A percentile compares a stretch with the other conserved stretches of the same genome.
These are phyloP conservation scores for Paraphysoderma sedebokerense DNA, from an alignment of 371 early-diverging fungal genomes.

Conservation along the genomic window DNA sequence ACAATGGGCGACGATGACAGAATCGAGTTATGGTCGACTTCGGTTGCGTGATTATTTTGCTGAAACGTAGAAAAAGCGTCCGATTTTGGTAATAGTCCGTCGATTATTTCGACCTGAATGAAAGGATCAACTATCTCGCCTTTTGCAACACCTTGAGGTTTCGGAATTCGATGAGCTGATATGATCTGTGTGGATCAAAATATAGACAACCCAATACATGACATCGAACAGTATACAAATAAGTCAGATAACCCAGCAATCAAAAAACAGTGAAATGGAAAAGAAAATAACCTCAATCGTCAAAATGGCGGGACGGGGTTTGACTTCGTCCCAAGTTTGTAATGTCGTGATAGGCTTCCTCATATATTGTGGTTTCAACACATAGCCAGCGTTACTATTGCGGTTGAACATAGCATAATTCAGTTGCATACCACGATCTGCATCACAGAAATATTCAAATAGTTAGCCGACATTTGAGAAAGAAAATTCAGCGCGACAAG, in stretches of 20 bases:
- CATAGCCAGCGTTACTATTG: slow-evolving; percentile 50
- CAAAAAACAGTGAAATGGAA: neutral
- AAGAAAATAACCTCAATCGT: neutral
- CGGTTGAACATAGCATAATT: slow-evolving; percentile 51
- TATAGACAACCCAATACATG: slow-evolving; percentile 7
- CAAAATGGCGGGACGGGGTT: neutral
- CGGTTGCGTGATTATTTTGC: neutral
- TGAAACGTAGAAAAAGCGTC: neutral
- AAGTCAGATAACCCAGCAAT: slow-evolving; percentile 6
- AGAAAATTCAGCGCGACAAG: neutral
- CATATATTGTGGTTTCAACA: slow-evolving; percentile 45
- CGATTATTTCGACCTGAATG: slow-evolving; percentile 30
- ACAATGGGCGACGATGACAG: neutral
- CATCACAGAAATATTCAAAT: neutral
- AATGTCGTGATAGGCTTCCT: slow-evolving; percentile 3
- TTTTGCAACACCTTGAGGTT: slow-evolving; percentile 24
- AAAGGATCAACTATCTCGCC: slow-evolving; percentile 35
- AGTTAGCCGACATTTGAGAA: neutral
- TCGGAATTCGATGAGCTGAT: slow-evolving; percentile 40
- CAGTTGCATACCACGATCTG: slow-evolving; percentile 47
- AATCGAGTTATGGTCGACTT: neutral
- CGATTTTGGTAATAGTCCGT: neutral
- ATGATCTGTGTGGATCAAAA: slow-evolving; percentile 22
- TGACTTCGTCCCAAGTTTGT: too few species aligned
- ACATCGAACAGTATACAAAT: slow-evolving; percentile 9